These are phyloP conservation scores for Hibiscus trionum DNA, from an alignment of 345 rosid species.

Conservation along the genomic window DNA sequence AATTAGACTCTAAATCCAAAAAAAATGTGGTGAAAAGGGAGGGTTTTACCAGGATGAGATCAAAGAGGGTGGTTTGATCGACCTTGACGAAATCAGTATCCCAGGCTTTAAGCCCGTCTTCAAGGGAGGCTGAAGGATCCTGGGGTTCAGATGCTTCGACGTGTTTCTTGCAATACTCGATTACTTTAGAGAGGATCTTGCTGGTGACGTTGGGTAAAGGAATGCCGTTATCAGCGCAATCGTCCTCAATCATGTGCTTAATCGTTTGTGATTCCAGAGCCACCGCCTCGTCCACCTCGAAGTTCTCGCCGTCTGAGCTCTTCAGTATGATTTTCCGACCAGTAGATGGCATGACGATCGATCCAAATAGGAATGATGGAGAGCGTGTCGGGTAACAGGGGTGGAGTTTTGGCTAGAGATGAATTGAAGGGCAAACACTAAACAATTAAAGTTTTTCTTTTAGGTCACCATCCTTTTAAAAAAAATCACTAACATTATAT, in stretches of 20 bases:
- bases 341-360: slow-evolving; percentile 9
- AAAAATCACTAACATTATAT: too few species aligned
- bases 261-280: slow-evolving; percentile 60
- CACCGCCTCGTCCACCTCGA: slow-evolving; percentile 54
- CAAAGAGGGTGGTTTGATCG: slow-evolving; percentile 55
- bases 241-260: slow-evolving; percentile 60
- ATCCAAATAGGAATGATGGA: not conserved
- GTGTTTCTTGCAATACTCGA: slow-evolving; percentile 74
- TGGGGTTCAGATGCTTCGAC: slow-evolving; percentile 33
- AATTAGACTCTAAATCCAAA: not conserved
- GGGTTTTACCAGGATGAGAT: slow-evolving; percentile 46
- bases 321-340: slow-evolving; percentile 33
- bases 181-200: slow-evolving; percentile 51
- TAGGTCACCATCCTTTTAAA: too few species aligned
- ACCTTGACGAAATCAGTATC: slow-evolving; percentile 55
- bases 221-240: slow-evolving; percentile 46
- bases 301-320: slow-evolving; percentile 57
- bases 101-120: slow-evolving; percentile 41
- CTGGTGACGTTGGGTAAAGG: slow-evolving; percentile 71
- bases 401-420: too few species aligned
- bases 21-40: not conserved
- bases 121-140: slow-evolving; percentile 24
- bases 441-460: too few species aligned
- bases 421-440: too few species aligned
- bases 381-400: too few species aligned